A percentile compares a stretch with the other conserved stretches of the same genome.
These are phyloP conservation scores for Ascosphaera aggregata DNA, from an alignment of 2,329 filamentous ascomycete genomes.

Conservation along the genomic window DNA sequence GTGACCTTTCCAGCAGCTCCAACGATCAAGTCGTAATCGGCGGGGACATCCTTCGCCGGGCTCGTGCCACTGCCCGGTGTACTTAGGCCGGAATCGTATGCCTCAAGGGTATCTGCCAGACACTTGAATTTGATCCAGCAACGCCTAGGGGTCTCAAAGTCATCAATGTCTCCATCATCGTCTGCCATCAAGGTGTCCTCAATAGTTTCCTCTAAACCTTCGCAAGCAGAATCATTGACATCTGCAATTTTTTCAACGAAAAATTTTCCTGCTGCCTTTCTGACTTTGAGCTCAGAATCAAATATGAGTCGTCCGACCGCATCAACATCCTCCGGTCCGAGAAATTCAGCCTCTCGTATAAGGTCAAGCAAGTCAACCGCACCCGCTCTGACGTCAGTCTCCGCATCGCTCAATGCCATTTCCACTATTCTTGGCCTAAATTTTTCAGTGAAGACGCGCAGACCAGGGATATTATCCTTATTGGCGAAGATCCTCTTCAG, in stretches of 20 bases:
- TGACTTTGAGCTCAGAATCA: constrained; percentile 60
- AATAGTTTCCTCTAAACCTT: constrained; percentile 62
- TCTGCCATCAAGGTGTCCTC: constrained; percentile 49
- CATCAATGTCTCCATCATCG: constrained; percentile 39
- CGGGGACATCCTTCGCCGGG: constrained; percentile 8
- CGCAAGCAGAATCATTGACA: constrained; percentile 52
- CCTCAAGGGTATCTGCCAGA: constrained; percentile 57
- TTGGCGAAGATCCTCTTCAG: constrained; percentile 57
- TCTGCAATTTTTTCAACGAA: constrained; percentile 76
- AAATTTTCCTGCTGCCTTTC: constrained; percentile 74
- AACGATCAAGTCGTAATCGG: constrained; percentile 20
- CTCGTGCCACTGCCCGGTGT: not conserved
- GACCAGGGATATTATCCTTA: constrained; percentile 47
- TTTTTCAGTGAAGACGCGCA: constrained; percentile 81
- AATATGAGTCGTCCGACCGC: constrained; percentile 71
- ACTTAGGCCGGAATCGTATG: constrained; percentile 38
- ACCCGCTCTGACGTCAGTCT: constrained; percentile 54
- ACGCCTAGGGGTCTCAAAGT: constrained; percentile 50
- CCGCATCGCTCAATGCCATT: constrained; percentile 71
- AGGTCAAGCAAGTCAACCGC: constrained; percentile 64
- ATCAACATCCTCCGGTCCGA: constrained; percentile 84
- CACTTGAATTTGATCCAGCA: constrained; percentile 89
- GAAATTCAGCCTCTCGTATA: constrained; percentile 58
- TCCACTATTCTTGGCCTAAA: constrained; percentile 76
- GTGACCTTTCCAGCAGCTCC: constrained; percentile 32